Conservation (phyloP, 305 asterid species). For the Ruellia speciosa region DNA sequence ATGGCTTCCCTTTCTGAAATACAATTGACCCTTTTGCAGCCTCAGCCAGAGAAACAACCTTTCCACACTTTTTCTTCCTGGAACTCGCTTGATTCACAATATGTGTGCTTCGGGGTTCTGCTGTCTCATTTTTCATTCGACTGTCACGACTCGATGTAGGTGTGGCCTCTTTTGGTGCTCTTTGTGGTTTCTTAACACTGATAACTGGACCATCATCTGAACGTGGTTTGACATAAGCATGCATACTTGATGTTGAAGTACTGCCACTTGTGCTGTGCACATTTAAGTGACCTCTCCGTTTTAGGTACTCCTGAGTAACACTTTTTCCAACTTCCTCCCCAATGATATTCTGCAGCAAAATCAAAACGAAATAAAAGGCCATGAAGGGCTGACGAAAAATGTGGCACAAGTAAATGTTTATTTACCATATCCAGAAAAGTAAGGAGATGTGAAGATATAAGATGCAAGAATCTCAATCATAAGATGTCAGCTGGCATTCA, state of each 20-base stretch:
- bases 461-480: too few relatives aligned
- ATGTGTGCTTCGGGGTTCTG: slow-evolving; percentile 30
- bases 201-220: slow-evolving; percentile 33
- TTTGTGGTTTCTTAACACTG: slow-evolving; percentile 47
- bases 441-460: not conserved
- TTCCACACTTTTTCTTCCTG: slow-evolving; percentile 77
- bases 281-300: slow-evolving; percentile 62
- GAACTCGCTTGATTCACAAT: slow-evolving; percentile 38
- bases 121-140: slow-evolving; percentile 27
- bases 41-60: slow-evolving; percentile 79
- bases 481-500: not conserved
- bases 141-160: slow-evolving; percentile 36
- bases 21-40: slow-evolving; percentile 89
- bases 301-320: slow-evolving; percentile 65
- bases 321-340: slow-evolving; percentile 75
- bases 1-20: slow-evolving; percentile 87
- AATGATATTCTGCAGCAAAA: slow-evolving; percentile 56
- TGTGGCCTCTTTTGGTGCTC: slow-evolving; percentile 41
- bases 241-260: slow-evolving; percentile 48
- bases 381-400: slow-evolving; percentile 13
- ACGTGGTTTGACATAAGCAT: slow-evolving; percentile 75
- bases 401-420: slow-evolving; percentile 7
- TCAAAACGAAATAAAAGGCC: not conserved
- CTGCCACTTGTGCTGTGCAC: slow-evolving; percentile 24
- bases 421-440: not conserved